A percentile compares a stretch with the other conserved stretches of the same genome.
Conservation (phyloP, 2,329 filamentous ascomycete genomes). For the Beauveria caledonica region DNA sequence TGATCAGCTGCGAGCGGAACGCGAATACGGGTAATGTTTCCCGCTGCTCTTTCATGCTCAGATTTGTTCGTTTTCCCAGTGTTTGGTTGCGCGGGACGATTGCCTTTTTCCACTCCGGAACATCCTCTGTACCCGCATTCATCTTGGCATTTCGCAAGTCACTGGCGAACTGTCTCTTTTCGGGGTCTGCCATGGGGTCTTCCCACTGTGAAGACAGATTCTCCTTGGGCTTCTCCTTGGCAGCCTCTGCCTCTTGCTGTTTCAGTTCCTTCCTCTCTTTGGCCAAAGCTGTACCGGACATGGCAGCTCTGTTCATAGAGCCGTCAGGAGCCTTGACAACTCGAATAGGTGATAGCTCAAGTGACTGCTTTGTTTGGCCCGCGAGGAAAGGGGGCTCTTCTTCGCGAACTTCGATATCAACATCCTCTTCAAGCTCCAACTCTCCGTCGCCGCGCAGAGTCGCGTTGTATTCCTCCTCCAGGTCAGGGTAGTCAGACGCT, state of each 20-base stretch:
- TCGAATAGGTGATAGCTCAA: constrained; percentile 90
- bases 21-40: constrained; percentile 83
- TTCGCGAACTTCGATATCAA: constrained; percentile 93
- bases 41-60: constrained; percentile 93
- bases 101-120: constrained; percentile 89
- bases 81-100: constrained; percentile 72
- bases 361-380: constrained; percentile 91
- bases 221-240: constrained; percentile 67
- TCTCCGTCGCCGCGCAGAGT: constrained; percentile 78
- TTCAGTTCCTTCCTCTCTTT: constrained; percentile 85
- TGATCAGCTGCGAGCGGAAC: constrained; percentile 79
- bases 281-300: constrained; percentile 80
- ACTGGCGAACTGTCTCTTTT: constrained; percentile 80
- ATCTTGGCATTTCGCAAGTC: constrained; percentile 66
- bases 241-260: constrained; percentile 75
- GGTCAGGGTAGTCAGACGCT: constrained; percentile 85
- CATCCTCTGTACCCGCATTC: constrained; percentile 53
- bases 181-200: constrained; percentile 85
- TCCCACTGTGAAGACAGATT: constrained; percentile 91
- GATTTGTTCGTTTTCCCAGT: constrained; percentile 75
- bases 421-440: constrained; percentile 89
- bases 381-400: constrained; percentile 94
- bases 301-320: constrained; percentile 93
- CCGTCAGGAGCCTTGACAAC: constrained; percentile 97
- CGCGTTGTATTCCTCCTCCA: constrained; percentile 89